Percentiles rank a stretch among this genome's conserved stretches.
Conservation (phyloP, 208 protist species). For the Herpetomonas samuelpessoai region DNA sequence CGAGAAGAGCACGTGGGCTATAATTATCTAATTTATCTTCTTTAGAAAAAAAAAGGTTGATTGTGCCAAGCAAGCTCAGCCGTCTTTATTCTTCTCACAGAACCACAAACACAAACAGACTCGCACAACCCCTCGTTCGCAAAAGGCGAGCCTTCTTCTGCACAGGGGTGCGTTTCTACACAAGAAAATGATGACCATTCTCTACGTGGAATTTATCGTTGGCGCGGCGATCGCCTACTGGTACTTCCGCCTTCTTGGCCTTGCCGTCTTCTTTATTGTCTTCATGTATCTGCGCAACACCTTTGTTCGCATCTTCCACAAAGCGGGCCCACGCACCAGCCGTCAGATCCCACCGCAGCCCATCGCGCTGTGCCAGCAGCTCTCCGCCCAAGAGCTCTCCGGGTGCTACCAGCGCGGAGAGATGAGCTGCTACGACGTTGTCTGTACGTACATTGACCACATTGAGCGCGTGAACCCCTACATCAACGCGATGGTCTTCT, state of each 20-base stretch:
- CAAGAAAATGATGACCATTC: background rate
- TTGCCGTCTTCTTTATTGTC: slow-evolving; percentile 28
- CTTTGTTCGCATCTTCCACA: slow-evolving; percentile 39
- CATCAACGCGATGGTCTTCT: slow-evolving; percentile 75
- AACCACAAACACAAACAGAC: background rate
- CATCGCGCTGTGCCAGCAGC: slow-evolving; percentile 72
- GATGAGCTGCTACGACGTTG: slow-evolving; percentile 60
- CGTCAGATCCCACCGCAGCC: slow-evolving; percentile 65
- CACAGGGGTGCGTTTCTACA: too few relatives aligned
- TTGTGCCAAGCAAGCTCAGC: too few relatives aligned
- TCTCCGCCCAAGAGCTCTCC: slow-evolving; percentile 73
- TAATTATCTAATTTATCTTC: too few relatives aligned
- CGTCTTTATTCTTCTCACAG: background rate
- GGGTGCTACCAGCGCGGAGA: slow-evolving; percentile 53
- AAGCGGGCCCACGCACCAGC: slow-evolving; percentile 49
- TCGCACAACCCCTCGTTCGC: too few relatives aligned
- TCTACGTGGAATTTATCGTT: slow-evolving; percentile 11
- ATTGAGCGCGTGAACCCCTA: slow-evolving; percentile 82
- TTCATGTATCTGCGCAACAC: slow-evolving; percentile 43
- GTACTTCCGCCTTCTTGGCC: slow-evolving; percentile 25
- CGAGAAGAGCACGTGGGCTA: too few relatives aligned
- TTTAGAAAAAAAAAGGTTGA: too few relatives aligned
- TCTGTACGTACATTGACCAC: slow-evolving; percentile 74
- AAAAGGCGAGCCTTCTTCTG: background rate
- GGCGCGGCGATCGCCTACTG: slow-evolving; percentile 18